Base-by-base conservation (phyloP, 2,329 filamentous ascomycete genomes). In the Fusarium papillatum region DNA sequence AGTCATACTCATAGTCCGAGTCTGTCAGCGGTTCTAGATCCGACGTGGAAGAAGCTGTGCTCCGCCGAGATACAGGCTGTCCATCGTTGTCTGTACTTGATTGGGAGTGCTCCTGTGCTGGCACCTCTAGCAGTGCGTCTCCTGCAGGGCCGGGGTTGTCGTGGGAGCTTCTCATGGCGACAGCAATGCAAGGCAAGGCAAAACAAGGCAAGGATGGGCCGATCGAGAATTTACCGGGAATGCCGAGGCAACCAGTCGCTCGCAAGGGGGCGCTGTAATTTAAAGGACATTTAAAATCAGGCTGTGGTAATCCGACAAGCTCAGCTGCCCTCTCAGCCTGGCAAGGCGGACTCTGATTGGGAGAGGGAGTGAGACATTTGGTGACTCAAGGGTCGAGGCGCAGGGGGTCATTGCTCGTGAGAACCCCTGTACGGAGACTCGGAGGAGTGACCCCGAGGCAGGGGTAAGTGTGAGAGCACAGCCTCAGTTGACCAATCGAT, bases 261-360 rank as follows among this genome's bases (percentile, higher is more conserved):
- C 59, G 59, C 31, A 60, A 60, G 31, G 57, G 57, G 57, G 57
- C 57, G 24, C 59, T 38, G 59, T 60, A 26, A 61, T 61, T 61
- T 61, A 61, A 61, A 60, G 57, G 34, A 24, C 19, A 41, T 61
- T 61, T 38, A 36, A 19, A 61, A 61, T 61, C 59, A 61, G 59
- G 59, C 59, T 61, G 59, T 11, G 59, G 53, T 57, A 61, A n/a
- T 61, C 17, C 10, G 36, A 29, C 59, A 61, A 17, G 34, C 36
- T 38, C 59, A 38, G 50, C 29, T 34, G 50, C 26, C 50, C 50
- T 55, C 50, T 55, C 50, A 55, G 50, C 50, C 50, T 55, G 26
- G 50, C 26, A 31, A 55, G 50, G 50, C 50, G 26, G 50, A 22
- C 50, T 55, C 50, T 55, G 13, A 55, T 55, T 55, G 50, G 50